Conservation (phyloP, 768 basidiomycete species). For the Cystobasidium tubakii region DNA sequence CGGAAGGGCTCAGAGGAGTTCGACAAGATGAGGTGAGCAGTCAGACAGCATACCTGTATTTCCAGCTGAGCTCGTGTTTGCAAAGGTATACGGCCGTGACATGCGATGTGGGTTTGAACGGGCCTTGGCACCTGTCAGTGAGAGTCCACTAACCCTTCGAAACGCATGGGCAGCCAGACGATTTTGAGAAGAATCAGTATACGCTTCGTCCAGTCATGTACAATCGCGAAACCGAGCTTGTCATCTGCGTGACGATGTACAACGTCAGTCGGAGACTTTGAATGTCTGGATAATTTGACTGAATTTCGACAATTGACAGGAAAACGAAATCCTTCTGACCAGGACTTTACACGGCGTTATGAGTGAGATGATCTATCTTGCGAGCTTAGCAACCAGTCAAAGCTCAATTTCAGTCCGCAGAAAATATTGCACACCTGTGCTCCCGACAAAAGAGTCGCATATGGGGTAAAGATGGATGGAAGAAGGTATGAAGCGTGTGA, state of each 20-base stretch:
- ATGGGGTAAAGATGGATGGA: conserved; percentile 51
- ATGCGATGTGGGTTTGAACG: conserved; percentile 31
- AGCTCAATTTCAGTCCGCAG: conserved; percentile 47
- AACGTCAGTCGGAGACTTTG: conserved; percentile 5
- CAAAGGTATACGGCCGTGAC: conserved; percentile 36
- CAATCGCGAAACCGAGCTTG: conserved; percentile 39
- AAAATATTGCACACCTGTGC: conserved; percentile 51
- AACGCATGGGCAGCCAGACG: conserved; percentile 29
- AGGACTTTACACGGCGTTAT: conserved; percentile 46
- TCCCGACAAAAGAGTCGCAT: conserved; percentile 48
- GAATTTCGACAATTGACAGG: conserved; percentile 3
- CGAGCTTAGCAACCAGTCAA: no score
- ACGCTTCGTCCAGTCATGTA: conserved; percentile 35
- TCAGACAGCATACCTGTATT: no score
- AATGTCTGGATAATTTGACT: neutral
- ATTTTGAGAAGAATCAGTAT: conserved; percentile 33
- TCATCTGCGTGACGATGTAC: conserved; percentile 38
- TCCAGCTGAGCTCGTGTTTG: neutral
- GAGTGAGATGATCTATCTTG: no score
- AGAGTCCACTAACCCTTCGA: neutral
- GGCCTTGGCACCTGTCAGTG: neutral
- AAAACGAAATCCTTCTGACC: conserved; percentile 42
- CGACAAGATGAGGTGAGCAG: conserved; percentile 34
- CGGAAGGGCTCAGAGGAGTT: conserved; percentile 38
- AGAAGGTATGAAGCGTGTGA: conserved; percentile 47